Conservation (phyloP, 495 filamentous ascomycete genomes). For the Aspergillus asperescens region DNA sequence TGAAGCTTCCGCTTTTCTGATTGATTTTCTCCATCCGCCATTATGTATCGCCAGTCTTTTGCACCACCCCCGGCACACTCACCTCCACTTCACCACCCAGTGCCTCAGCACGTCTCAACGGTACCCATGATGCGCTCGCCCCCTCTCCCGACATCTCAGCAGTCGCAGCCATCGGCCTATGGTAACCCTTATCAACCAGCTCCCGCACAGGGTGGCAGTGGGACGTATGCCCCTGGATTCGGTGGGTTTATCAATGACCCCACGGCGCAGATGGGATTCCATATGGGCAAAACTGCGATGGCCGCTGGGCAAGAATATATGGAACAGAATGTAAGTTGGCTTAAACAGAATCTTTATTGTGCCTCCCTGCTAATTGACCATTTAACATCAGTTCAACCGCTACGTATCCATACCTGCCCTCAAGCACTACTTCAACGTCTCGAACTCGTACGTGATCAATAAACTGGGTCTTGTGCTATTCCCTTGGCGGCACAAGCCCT, state of each 20-base stretch:
- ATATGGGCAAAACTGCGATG: conserved; percentile 88
- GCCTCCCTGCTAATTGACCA: conserved; percentile 12
- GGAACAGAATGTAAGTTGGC: conserved; percentile 71
- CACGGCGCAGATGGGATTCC: conserved; percentile 92
- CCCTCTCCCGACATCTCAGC: conserved; percentile 74
- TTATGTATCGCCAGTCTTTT: conserved; percentile 80
- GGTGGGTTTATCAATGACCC: conserved; percentile 92
- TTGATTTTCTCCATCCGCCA: conserved; percentile 11
- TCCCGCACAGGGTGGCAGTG: conserved; percentile 44
- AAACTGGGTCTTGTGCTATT: conserved; percentile 89
- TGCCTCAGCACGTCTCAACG: conserved; percentile 96
- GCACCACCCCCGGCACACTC: conserved; percentile 73
- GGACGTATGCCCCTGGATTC: conserved; percentile 64
- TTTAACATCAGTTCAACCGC: conserved; percentile 65
- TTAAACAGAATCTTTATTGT: background rate
- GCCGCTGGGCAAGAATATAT: conserved; percentile 84
- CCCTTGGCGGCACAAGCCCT: conserved; percentile 94
- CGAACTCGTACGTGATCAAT: conserved; percentile 81
- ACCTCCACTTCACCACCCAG: conserved; percentile 94
- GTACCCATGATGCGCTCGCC: conserved; percentile 98
- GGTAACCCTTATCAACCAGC: conserved; percentile 69
- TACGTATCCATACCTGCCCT: conserved; percentile 86
- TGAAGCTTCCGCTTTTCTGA: background rate
- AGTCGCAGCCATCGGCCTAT: conserved; percentile 60
- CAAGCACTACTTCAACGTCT: conserved; percentile 98